Conservation (phyloP, 192 early-diverging fungal species). For the Coemansia sp. region DNA sequence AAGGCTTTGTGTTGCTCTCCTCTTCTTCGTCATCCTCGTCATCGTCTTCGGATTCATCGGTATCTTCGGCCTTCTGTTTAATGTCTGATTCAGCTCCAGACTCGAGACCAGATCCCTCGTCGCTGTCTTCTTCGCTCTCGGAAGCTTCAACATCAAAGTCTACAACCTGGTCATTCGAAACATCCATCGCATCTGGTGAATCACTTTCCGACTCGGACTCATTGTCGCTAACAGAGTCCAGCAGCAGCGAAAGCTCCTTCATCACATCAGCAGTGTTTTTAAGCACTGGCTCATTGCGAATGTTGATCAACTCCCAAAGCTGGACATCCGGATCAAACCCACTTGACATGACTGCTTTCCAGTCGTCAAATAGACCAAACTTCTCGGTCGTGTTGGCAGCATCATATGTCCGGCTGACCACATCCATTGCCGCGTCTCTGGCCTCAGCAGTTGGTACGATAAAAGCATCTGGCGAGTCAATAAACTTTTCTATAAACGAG, state of each 20-base stretch:
- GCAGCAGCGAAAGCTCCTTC: slow-evolving; percentile 48
- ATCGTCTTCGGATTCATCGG: slow-evolving; percentile 19
- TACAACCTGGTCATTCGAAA: slow-evolving; percentile 46
- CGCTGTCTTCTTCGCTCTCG: slow-evolving; percentile 4
- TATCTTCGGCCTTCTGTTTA: neutral
- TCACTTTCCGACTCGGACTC: slow-evolving; percentile 14
- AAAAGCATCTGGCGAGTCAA: slow-evolving; percentile 36
- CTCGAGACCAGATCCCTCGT: neutral
- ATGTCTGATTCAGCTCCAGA: neutral
- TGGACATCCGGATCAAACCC: slow-evolving; percentile 63
- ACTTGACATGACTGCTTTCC: slow-evolving; percentile 30
- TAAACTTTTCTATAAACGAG: slow-evolving; percentile 40
- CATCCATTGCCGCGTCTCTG: slow-evolving; percentile 41
- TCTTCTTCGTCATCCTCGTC: slow-evolving; percentile 37
- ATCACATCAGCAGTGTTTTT: slow-evolving; percentile 58
- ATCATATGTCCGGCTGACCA: slow-evolving; percentile 43
- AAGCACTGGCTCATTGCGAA: slow-evolving; percentile 81
- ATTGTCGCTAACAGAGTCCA: slow-evolving; percentile 47
- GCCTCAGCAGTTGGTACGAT: slow-evolving; percentile 33
- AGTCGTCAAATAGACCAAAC: slow-evolving; percentile 50
- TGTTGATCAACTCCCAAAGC: slow-evolving; percentile 91
- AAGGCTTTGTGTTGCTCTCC: slow-evolving; percentile 28
- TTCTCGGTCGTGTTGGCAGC: slow-evolving; percentile 45
- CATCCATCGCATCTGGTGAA: slow-evolving; percentile 32
- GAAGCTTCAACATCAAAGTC: slow-evolving; percentile 44